Conservation (phyloP, 2,329 filamentous ascomycete species). For the Scytalidium lignicola region DNA sequence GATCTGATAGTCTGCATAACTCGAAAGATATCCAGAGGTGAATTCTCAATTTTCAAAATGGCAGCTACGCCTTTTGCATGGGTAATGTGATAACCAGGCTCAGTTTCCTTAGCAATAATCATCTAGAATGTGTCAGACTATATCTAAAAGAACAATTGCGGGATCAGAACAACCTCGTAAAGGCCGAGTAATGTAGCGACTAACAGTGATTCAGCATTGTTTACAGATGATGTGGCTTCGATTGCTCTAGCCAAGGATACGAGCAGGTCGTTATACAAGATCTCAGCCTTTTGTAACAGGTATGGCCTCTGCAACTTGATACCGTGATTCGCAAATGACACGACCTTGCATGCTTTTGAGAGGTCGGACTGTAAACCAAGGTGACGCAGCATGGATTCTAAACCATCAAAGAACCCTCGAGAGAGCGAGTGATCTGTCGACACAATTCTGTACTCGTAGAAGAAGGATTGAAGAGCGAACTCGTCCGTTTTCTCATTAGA, state of each 20-base stretch:
- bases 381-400: conserved; percentile 12
- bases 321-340: conserved; percentile 15
- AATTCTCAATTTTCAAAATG: conserved; percentile 7
- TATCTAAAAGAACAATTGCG: background rate
- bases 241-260: conserved; percentile 12
- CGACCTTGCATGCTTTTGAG: conserved; percentile 16
- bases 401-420: conserved; percentile 12
- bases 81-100: conserved; percentile 10
- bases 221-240: conserved; percentile 4
- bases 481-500: conserved; percentile 11
- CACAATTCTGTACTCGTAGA: conserved; percentile 19
- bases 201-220: conserved; percentile 8
- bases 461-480: conserved; percentile 16
- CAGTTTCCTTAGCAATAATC: conserved; percentile 7
- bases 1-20: background rate
- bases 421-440: conserved; percentile 14
- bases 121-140: conserved; percentile 8
- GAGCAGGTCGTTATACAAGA: conserved; percentile 14
- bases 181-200: conserved; percentile 18
- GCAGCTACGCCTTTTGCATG: conserved; percentile 15
- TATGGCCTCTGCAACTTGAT: conserved; percentile 14
- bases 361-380: conserved; percentile 15
- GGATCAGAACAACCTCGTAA: conserved; percentile 13
- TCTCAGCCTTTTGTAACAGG: conserved; percentile 8
- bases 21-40: conserved; percentile 5